Evolutionary conservation across 352 stramenopile species (phyloP), one percentile per base, ranked within the genome.

Genomic region (Discostella stelligera): DNA sequence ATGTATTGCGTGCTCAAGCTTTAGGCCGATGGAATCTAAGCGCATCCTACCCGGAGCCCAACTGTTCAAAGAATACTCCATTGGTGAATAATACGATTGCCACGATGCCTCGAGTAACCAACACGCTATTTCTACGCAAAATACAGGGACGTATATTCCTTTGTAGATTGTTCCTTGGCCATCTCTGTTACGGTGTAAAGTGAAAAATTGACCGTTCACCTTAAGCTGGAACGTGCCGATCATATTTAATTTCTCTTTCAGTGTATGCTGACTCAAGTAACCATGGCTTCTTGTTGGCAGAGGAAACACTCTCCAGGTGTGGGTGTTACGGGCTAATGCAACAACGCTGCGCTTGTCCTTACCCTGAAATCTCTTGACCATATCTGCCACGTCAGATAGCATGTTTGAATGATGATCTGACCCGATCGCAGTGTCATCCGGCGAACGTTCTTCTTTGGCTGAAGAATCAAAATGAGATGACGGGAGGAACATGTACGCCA

Each of bases 11-110:
- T 71, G 65, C 23, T 91, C 84, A 23, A 92, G 60, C 54, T 79
- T 79, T 9, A 92, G 30, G 9, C 87, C 87, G 39, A 91, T 80
- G 10, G 64, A 75, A 32, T 86, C 81, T 16, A 92, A 66, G 20
- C 71, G 73, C 84, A 91, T 89, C 46, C 53, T 80, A 9, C 82
- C 82, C 25, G 82, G 70, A 21, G 73, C 66, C 70, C 65, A 83
- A 13, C 87, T 55, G 44, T 84, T 80, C 11, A 62, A 58, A 23
- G 67, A 65, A 71, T 82, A 87, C 54, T 86, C 75, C 18, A 39
- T 67, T 60, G 84, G 71, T n/a, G 80, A 84, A 72, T 90, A 90
- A 50, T 92, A 92, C 16, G 84, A 72, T 80, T 92, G 87, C 87
- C 84, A 91, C 10, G 83, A 88, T 21, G 76, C 77, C 68, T 92